Percentiles rank a stretch among this genome's conserved stretches.
These are phyloP conservation scores for Luffa acutangula DNA, from an alignment of 306 rosid genomes.

Conservation along the genomic window DNA sequence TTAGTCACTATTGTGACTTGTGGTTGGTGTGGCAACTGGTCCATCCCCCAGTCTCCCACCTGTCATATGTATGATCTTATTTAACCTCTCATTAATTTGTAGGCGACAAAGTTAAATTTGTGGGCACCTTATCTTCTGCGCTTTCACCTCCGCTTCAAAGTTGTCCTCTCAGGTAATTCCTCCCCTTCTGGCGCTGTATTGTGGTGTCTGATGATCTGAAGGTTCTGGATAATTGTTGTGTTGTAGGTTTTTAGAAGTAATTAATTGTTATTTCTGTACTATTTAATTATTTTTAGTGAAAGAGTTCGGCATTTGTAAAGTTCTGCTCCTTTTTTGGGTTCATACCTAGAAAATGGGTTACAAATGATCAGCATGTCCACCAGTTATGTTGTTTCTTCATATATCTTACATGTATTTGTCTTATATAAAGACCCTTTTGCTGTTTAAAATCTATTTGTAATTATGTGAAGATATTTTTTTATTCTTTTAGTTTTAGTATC, in stretches of 20 bases:
- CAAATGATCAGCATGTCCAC: not conserved
- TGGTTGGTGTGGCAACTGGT: not conserved
- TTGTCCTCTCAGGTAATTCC: slow-evolving; percentile 55
- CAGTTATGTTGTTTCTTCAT: not conserved
- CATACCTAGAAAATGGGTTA: not conserved
- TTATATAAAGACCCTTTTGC: not conserved
- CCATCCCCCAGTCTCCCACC: not conserved
- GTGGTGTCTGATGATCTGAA: not conserved
- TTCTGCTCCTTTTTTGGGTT: not conserved
- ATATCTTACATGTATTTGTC: not conserved
- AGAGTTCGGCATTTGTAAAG: not conserved
- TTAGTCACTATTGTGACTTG: not conserved
- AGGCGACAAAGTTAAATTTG: slow-evolving; percentile 89
- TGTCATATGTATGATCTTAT: not conserved
- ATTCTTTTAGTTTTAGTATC: slow-evolving; percentile 4
- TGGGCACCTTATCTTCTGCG: slow-evolving; percentile 47
- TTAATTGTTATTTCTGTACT: not conserved
- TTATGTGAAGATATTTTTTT: not conserved
- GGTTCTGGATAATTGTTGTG: not conserved
- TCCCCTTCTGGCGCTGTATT: not conserved
- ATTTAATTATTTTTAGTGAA: not conserved
- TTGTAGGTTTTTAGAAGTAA: not conserved
- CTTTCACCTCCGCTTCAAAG: slow-evolving; percentile 29
- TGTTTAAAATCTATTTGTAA: not conserved
- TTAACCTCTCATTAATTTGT: slow-evolving; percentile 18